A percentile compares a stretch with the other conserved stretches of the same genome.
phyloP scores from a whole-genome alignment of 1,284 basidiomycete genomes.

The Pseudozyma hubeiensis region DNA sequence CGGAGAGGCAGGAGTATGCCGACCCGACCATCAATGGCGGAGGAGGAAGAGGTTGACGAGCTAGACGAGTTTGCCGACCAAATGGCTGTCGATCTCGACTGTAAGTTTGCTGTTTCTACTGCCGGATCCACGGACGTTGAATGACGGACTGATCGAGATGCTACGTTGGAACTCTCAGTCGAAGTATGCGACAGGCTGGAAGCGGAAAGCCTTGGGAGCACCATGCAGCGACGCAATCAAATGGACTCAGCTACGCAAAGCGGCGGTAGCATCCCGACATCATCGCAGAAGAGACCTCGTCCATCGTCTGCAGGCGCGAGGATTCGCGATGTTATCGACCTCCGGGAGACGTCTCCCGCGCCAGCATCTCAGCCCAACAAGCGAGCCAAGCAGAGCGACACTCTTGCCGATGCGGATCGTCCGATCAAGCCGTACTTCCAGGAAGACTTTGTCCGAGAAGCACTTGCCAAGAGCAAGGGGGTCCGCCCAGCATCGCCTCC shows the following conservation, averaged over 20 bases:
- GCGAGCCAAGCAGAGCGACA: conserved; percentile 1
- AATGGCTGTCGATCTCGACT: conserved; percentile 4
- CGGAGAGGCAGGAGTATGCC: background rate
- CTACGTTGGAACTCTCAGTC: background rate
- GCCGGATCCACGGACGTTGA: background rate
- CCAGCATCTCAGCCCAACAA: conserved; percentile 3
- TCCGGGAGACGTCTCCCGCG: conserved; percentile 6
- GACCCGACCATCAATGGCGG: background rate
- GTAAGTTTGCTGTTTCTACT: conserved; percentile 10
- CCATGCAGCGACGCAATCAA: background rate
- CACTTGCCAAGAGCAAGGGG: background rate
- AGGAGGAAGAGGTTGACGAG: conserved; percentile 19
- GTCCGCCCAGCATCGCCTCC: conserved; percentile 4
- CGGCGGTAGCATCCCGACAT: background rate
- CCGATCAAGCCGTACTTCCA: conserved; percentile 12
- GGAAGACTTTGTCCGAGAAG: conserved; percentile 7
- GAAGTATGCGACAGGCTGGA: conserved; percentile 27
- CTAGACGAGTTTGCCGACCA: conserved; percentile 21
- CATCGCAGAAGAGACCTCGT: conserved; percentile 11
- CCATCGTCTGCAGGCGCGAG: background rate
- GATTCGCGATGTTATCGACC: conserved; percentile 3
- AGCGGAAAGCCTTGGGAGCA: conserved; percentile 15
- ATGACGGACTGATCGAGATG: background rate
- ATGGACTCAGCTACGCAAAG: background rate
- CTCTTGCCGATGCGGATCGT: background rate